phyloP scores from a whole-genome alignment of 2,329 filamentous ascomycete genomes.

The Xylariaceae sp. region DNA sequence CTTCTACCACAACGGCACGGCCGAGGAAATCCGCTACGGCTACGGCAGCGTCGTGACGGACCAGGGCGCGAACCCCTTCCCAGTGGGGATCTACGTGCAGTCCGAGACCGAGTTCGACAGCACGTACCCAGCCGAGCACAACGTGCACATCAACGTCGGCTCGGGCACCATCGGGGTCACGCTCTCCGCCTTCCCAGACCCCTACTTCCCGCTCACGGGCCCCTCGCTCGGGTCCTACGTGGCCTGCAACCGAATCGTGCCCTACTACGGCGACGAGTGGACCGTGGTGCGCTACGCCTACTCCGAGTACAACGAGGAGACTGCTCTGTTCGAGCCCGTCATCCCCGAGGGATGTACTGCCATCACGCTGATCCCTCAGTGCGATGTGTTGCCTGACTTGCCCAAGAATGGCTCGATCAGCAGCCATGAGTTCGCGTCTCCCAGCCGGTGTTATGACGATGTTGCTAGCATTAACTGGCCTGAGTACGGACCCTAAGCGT shows the following conservation, averaged over 20 bases:
- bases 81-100: conserved; percentile 37
- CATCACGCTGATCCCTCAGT: conserved; percentile 44
- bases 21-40: conserved; percentile 31
- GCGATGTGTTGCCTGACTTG: conserved; percentile 36
- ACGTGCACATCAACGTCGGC: conserved; percentile 37
- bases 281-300: conserved; percentile 40
- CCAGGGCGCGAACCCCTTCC: conserved; percentile 37
- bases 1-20: conserved; percentile 49
- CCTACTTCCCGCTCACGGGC: conserved; percentile 32
- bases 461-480: conserved; percentile 39
- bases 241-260: conserved; percentile 42
- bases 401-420: conserved; percentile 33
- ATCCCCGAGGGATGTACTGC: conserved; percentile 41
- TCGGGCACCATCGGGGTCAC: conserved; percentile 36
- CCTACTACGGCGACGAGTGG: conserved; percentile 41
- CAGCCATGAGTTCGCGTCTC: conserved; percentile 40
- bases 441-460: conserved; percentile 40
- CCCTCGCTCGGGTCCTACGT: conserved; percentile 34
- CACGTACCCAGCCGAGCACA: conserved; percentile 23
- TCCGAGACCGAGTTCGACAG: conserved; percentile 18
- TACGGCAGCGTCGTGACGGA: conserved; percentile 40
- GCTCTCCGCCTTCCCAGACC: conserved; percentile 35
- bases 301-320: conserved; percentile 12
- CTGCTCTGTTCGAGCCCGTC: conserved; percentile 18
- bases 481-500: conserved; percentile 24